Base-by-base conservation (phyloP, 2,329 filamentous ascomycete genomes). In the Verticillium dahliae region DNA sequence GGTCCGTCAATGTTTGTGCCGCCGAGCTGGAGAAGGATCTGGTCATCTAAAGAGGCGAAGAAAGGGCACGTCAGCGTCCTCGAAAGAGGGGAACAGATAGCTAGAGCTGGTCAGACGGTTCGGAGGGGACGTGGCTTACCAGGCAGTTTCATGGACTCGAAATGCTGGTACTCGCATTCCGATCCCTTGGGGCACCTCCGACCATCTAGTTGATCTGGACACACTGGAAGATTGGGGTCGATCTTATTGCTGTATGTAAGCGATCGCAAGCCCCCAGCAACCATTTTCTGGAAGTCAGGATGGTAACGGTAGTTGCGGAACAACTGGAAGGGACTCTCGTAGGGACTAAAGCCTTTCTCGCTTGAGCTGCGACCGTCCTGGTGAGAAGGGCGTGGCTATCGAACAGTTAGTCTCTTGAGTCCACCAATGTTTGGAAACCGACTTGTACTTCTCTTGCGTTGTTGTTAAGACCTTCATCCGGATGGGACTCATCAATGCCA, bases 221-320 rank as follows among this genome's bases (percentile, higher is more conserved):
- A 99, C 57, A 98, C 71, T 64, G 85, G 84, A 68, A 84, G 87
- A 63, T 85, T 81, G 31, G 87, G 81, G 72, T 97, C 87, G 75
- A 99, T 96, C 68, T 88, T 89, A 75, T 96, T 91, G 77, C 91
- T 97, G 78, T 94, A 98, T 54, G 93, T 98, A 79, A 96, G 82
- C 66, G 95, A 98, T 71, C 90, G 88, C 71, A 92, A 89, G 54
- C 94, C 94, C 65, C 88, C 89, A 61, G 85, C 73, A 62, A 97
- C 87, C 61, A 85, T 79, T 58, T 89, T 75, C 66, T 81, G 79
- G 76, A 88, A 98, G 59, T 85, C 80, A 37, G 91, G 91, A 72
- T 98, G 93, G 72, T 94, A 97, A 68, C 94, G 91, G 76, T 91
- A 99, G 41, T 91, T 89, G 73, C 87, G 91, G 75, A 98, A 97